Conservation (phyloP, 2,329 filamentous ascomycete genomes). For the Botrytis fabae region DNA sequence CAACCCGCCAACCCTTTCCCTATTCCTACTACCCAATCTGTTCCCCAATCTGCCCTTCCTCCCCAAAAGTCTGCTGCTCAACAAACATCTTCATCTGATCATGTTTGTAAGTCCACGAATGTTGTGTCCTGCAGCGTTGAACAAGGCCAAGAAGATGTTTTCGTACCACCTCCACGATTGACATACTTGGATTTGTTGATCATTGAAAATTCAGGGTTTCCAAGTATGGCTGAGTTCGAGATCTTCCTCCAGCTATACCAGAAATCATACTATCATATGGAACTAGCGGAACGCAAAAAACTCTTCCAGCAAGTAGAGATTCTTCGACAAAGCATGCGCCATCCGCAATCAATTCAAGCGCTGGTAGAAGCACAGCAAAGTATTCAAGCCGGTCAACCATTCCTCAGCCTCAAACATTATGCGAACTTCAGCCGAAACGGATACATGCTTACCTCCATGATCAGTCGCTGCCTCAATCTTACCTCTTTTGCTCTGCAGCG, state of each 20-base stretch:
- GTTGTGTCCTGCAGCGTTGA: neutral
- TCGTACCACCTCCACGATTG: neutral
- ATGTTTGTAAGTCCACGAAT: neutral
- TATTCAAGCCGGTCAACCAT: neutral
- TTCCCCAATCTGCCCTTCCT: neutral
- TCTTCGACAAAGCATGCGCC: neutral
- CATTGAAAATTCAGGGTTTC: neutral
- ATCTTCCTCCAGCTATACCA: constrained; percentile 3
- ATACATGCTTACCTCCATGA: neutral
- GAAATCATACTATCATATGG: neutral
- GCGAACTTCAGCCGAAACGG: neutral
- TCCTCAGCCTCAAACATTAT: constrained; percentile 3
- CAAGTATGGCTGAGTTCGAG: constrained; percentile 3
- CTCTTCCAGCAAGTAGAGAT: neutral
- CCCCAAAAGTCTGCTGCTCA: neutral
- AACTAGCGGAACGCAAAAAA: neutral
- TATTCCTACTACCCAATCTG: neutral
- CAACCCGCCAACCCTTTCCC: neutral
- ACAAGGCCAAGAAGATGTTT: neutral
- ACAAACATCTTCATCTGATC: neutral
- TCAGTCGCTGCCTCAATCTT: neutral
- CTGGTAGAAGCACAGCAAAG: neutral
- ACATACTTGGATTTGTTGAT: neutral
- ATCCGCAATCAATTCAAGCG: neutral
- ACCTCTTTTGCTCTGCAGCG: neutral